Evolutionary conservation across 1,284 basidiomycete genomes (phyloP).

Genomic region (Pascua sp.): DNA sequence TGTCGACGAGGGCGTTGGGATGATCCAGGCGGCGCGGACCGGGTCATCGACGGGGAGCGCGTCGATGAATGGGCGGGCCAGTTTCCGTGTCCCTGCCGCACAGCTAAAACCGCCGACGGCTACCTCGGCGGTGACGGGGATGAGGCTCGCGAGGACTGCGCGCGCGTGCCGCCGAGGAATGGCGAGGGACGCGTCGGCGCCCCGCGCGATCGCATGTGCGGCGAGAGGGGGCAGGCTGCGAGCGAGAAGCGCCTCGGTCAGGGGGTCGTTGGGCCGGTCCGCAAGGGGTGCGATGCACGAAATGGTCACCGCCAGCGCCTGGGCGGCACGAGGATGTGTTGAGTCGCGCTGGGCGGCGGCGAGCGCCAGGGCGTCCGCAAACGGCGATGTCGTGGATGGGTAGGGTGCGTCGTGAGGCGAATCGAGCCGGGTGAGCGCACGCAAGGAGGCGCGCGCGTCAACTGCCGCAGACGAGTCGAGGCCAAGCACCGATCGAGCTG

Average conservation of each 20-base stretch:
- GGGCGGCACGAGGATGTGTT: conserved; percentile 6
- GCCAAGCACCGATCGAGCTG: conserved; percentile 5
- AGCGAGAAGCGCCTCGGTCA: background rate
- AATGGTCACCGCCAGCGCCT: background rate
- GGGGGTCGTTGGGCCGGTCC: background rate
- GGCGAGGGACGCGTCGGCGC: background rate
- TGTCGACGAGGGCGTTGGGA: background rate
- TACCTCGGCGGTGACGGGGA: background rate
- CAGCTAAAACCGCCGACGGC: background rate
- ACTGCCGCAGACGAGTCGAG: background rate
- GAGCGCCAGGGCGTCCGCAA: conserved; percentile 2
- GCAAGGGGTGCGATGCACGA: background rate
- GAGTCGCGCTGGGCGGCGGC: conserved; percentile 1
- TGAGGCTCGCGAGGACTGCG: conserved; percentile 1
- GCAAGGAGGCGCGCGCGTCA: background rate
- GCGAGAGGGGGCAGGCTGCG: conserved; percentile 9
- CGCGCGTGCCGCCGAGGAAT: conserved; percentile 4
- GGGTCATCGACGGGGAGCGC: conserved; percentile 1
- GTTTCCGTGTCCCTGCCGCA: background rate
- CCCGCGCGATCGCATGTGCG: conserved; percentile 7
- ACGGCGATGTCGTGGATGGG: conserved; percentile 1
- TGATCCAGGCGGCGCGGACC: conserved; percentile 1
- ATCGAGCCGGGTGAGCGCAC: background rate
- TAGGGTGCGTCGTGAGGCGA: background rate
- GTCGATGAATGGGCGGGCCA: conserved; percentile 6